Base-by-base conservation (phyloP, 2,329 filamentous ascomycete species). In the Diaporthe nobilis region DNA sequence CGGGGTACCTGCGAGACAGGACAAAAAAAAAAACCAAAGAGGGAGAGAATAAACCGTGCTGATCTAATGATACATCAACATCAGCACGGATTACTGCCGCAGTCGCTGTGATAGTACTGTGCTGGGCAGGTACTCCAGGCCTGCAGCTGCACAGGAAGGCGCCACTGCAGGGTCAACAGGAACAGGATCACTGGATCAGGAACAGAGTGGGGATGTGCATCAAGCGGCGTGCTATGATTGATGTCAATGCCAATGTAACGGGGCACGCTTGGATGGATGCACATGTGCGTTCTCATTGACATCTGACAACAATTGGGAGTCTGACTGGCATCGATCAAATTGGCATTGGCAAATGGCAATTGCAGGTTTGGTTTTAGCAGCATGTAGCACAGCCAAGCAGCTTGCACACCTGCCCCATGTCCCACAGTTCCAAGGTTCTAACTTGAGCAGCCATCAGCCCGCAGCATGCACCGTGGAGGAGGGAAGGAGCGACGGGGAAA, bases 331-430 rank as follows among this genome's bases (percentile, higher is more conserved):
- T 22, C n/a, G 4, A 53, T 42, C 49, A 53, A 70, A 70, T 28
- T 70, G 65, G 65, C n/a, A 70, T 70, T 70, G 65, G 49, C 65
- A 55, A 70, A 70, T 70, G n/a, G n/a, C 65, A 70, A 55, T 55
- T 70, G 65, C 65, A 70, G 65, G 2, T 42, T 39, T 58, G 31
- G 31, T 58, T 53, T 68, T 68, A 68, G 63, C 63, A 68, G 44
- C 44, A 39, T 10, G 63, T 68, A 25, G n/a, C 4, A 39, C 65
- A 68, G 47, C 47, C 63, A 68, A 37, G 44, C 63, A 68, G 44
- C 42, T 37, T 25, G 47, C 47, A 39, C 31, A 9, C 1, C n/a
- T 37, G 28, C 61, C 28, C 47, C 31, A 37, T 68, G 28, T 47
- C 28, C 42, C 28, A 25, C 28, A 2, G 22, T 55, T 39, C 47